Percentiles rank a stretch among this genome's conserved stretches.
phyloP scores from a whole-genome alignment of 2,329 filamentous ascomycete species.

The Helminthosporium solani region DNA sequence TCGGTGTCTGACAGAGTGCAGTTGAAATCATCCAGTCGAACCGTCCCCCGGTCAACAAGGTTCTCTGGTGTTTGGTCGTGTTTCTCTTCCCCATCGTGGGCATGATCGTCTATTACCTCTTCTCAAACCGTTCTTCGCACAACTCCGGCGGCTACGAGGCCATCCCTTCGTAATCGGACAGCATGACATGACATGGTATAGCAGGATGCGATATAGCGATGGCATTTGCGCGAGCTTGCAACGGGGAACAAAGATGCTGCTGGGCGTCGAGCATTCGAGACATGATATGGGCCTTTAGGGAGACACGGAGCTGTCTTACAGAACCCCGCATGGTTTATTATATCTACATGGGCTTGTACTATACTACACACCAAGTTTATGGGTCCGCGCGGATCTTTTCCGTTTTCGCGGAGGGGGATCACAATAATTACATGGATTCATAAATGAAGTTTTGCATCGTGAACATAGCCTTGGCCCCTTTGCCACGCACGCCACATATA shows the following conservation, averaged over 20 bases:
- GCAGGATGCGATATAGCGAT: neutral
- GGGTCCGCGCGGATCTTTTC: too few relatives aligned
- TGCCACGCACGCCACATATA: too few relatives aligned
- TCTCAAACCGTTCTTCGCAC: conserved; percentile 61
- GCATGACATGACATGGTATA: neutral
- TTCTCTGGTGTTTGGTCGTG: conserved; percentile 63
- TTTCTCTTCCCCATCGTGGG: conserved; percentile 66
- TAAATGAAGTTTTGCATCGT: too few relatives aligned
- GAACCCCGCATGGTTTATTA: neutral
- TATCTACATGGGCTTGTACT: neutral
- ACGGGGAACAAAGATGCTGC: neutral
- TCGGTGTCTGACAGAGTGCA: conserved; percentile 42
- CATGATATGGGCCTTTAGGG: neutral
- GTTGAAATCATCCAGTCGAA: conserved; percentile 67
- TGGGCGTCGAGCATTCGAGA: neutral
- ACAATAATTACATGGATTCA: too few relatives aligned
- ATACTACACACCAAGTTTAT: neutral
- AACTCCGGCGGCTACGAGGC: conserved; percentile 59
- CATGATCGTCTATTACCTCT: conserved; percentile 63
- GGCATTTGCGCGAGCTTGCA: neutral
- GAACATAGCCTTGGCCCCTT: too few relatives aligned
- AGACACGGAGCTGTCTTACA: too few relatives aligned
- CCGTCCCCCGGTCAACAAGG: conserved; percentile 58
- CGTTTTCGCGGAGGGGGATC: too few relatives aligned
- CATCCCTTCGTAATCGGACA: conserved; percentile 31